Percentiles rank a stretch among this genome's conserved stretches.
These are phyloP conservation scores for Malassezia cuniculi DNA, from an alignment of 1,284 basidiomycete genomes.

Conservation along the genomic window DNA sequence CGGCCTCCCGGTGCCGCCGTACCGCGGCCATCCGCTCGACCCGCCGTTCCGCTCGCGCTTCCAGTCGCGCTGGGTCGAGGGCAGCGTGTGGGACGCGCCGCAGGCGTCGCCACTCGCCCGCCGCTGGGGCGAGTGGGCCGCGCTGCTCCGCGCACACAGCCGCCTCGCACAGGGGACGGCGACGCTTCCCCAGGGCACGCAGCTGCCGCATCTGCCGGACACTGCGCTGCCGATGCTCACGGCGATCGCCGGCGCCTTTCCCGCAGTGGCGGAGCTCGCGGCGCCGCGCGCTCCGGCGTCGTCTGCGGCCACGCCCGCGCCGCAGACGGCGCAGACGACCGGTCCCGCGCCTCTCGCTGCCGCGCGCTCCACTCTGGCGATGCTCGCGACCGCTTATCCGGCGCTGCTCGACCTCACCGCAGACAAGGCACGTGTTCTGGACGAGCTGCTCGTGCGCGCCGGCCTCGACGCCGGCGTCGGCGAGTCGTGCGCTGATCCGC, in stretches of 20 bases:
- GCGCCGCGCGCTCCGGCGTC: slow-evolving; percentile 1
- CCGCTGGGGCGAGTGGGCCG: slow-evolving; percentile 28
- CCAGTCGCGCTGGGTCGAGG: slow-evolving; percentile 44
- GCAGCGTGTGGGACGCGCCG: slow-evolving; percentile 22
- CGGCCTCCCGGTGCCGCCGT: slow-evolving; percentile 43
- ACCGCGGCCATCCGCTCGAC: slow-evolving; percentile 45
- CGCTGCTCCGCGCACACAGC: slow-evolving; percentile 29
- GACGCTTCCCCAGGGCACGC: slow-evolving; percentile 29
- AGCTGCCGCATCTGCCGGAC: slow-evolving; percentile 34
- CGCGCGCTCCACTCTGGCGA: slow-evolving; percentile 22
- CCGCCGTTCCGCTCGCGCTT: slow-evolving; percentile 47
- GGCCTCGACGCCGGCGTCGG: slow-evolving; percentile 29
- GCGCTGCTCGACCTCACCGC: slow-evolving; percentile 27
- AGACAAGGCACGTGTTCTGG: slow-evolving; percentile 24
- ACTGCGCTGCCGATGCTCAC: slow-evolving; percentile 33
- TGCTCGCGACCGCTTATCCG: slow-evolving; percentile 39
- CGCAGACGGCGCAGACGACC: slow-evolving; percentile 9
- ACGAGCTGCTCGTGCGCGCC: slow-evolving; percentile 30
- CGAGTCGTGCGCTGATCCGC: slow-evolving; percentile 11
- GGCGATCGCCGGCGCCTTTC: slow-evolving; percentile 31
- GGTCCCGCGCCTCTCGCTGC: slow-evolving; percentile 12
- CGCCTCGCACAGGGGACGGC: slow-evolving; percentile 26
- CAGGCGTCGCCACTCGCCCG: slow-evolving; percentile 15
- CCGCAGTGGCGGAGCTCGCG: slow-evolving; percentile 17
- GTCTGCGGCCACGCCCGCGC: slow-evolving; percentile 5